Conservation (phyloP, 148 eudicot species). For the Dysphania ambrosioides region DNA sequence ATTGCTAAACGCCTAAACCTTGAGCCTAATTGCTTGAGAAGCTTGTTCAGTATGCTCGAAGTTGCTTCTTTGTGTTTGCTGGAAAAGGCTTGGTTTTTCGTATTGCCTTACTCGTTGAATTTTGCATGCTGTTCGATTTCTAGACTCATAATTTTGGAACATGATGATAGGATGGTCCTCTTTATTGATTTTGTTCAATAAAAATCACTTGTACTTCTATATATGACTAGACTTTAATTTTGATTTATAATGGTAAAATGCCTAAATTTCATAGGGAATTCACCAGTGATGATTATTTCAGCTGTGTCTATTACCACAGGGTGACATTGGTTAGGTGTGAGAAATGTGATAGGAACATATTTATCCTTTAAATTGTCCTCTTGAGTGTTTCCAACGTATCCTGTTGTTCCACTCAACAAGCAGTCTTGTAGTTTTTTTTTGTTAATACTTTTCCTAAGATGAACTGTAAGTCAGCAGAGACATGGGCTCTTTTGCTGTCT, state of each 20-base stretch:
- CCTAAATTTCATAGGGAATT: background rate
- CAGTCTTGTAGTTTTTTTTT: background rate
- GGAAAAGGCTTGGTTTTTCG: background rate
- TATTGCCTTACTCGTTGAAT: background rate
- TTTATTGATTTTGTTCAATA: background rate
- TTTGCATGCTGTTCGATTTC: background rate
- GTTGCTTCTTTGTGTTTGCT: background rate
- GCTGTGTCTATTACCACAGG: background rate
- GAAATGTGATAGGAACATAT: background rate
- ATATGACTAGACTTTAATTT: background rate
- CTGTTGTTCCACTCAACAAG: background rate
- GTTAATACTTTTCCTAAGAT: background rate
- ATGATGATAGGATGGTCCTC: background rate
- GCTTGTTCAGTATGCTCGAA: background rate
- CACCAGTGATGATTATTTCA: background rate
- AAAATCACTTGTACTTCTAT: background rate
- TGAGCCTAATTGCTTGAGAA: background rate
- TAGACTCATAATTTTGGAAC: background rate
- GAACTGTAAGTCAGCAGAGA: background rate
- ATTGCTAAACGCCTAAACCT: background rate
- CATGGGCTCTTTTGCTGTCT: background rate
- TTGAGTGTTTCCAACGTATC: background rate
- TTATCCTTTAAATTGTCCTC: background rate
- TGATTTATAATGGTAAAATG: background rate
- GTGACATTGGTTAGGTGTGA: background rate